Percentiles rank a stretch among this genome's conserved stretches.
Evolutionary conservation across 2,329 filamentous ascomycete genomes (phyloP).

Genomic region (Whalleya microplaca): DNA sequence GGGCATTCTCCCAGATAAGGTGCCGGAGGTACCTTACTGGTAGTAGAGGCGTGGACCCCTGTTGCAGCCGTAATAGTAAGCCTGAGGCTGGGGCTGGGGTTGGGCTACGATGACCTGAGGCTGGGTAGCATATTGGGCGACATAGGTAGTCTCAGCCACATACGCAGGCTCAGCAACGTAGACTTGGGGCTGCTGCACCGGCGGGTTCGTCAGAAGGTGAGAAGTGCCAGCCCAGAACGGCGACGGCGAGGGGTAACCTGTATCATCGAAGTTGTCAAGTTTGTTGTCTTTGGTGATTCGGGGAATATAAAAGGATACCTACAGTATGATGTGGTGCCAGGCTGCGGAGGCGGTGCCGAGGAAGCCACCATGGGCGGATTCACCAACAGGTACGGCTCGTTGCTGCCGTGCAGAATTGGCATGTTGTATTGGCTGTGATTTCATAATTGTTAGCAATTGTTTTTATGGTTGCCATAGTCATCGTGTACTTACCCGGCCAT

Average conservation of each 20-base stretch:
- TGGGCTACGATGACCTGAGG: no score
- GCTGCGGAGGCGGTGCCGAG: conserved; percentile 11
- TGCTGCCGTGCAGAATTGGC: background rate
- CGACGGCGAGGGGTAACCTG: conserved; percentile 18
- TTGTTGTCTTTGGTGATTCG: no score
- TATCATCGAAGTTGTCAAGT: no score
- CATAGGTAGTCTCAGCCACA: background rate
- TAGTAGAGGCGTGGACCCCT: background rate
- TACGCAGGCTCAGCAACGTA: conserved; percentile 14
- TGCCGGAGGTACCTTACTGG: no score
- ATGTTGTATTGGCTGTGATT: conserved; percentile 1
- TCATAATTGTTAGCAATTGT: background rate
- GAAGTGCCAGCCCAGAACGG: conserved; percentile 15
- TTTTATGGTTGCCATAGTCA: background rate
- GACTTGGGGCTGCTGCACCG: conserved; percentile 3
- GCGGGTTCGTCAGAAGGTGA: conserved; percentile 5
- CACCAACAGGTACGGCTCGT: conserved; percentile 20
- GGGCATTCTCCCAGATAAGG: no score
- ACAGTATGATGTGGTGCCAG: conserved; percentile 20
- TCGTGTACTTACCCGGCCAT: conserved; percentile 11
- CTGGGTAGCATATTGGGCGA: background rate
- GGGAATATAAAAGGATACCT: conserved; percentile 5
- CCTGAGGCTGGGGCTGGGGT: background rate
- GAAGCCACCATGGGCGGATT: conserved; percentile 23
- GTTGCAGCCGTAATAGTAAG: background rate